Evolutionary conservation across 225 moss, liverwort and hornwort genomes (phyloP).

Genomic region (Rhytidiadelphus loreus): DNA sequence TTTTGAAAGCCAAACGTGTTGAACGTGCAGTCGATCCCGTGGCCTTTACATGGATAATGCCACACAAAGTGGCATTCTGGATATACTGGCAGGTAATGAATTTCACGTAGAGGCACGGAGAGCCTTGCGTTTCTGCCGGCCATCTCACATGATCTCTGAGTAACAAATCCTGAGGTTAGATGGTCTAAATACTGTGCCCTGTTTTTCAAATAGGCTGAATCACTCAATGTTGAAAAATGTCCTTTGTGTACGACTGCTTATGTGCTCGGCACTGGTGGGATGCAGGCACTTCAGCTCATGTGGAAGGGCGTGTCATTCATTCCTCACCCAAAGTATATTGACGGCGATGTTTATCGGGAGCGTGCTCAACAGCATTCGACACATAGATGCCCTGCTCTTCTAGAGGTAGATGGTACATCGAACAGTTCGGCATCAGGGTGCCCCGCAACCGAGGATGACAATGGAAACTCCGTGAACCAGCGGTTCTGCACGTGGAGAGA

Average conservation of each 20-base stretch:
- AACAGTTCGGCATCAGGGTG: neutral
- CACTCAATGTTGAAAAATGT: neutral
- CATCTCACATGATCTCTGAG: neutral
- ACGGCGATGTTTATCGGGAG: conserved; percentile 47
- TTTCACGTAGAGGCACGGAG: neutral
- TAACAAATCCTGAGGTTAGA: neutral
- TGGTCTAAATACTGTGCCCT: neutral
- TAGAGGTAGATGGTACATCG: neutral
- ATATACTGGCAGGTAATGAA: conserved; percentile 81
- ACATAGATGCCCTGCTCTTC: conserved; percentile 16
- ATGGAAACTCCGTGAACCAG: conserved; percentile 1
- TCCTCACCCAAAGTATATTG: conserved; percentile 73
- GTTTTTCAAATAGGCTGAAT: neutral
- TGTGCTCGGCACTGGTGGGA: neutral
- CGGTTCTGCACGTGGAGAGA: conserved; percentile 70
- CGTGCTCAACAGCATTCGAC: conserved; percentile 44
- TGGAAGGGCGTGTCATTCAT: conserved; percentile 78
- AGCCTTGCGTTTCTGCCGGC: neutral
- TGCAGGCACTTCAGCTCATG: conserved; percentile 56
- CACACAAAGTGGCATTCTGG: conserved; percentile 81
- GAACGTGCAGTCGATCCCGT: conserved; percentile 33
- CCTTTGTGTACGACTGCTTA: neutral
- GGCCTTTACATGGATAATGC: conserved; percentile 83
- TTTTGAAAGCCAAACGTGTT: conserved; percentile 61
- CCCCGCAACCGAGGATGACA: neutral